phyloP scores from a whole-genome alignment of 2,329 filamentous ascomycete species.

The Fusarium sp. region DNA sequence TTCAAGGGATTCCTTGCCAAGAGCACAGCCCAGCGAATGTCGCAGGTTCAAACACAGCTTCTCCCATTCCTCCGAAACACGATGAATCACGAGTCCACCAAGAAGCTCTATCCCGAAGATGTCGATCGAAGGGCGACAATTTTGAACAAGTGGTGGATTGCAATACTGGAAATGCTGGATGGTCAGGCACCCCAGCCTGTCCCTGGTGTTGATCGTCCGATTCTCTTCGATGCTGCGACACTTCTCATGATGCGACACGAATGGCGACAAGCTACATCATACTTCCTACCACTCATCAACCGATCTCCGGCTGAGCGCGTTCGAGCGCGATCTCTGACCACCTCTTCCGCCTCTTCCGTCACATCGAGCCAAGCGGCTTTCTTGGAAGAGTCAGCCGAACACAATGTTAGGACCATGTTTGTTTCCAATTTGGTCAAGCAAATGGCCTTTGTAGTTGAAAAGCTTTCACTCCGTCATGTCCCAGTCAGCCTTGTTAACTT shows the following conservation, averaged over 20 bases:
- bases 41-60: slow-evolving; percentile 75
- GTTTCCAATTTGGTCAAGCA: slow-evolving; percentile 83
- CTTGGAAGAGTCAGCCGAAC: slow-evolving; percentile 75
- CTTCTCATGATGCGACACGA: slow-evolving; percentile 89
- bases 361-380: slow-evolving; percentile 70
- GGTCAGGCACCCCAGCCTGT: slow-evolving; percentile 74
- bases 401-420: slow-evolving; percentile 90
- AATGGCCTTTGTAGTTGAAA: slow-evolving; percentile 87
- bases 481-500: slow-evolving; percentile 79
- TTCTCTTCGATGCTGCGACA: slow-evolving; percentile 79
- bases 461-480: slow-evolving; percentile 80
- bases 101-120: slow-evolving; percentile 76
- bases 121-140: slow-evolving; percentile 82
- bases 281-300: slow-evolving; percentile 69
- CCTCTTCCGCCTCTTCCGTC: slow-evolving; percentile 67
- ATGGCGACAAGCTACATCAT: slow-evolving; percentile 80
- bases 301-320: slow-evolving; percentile 60
- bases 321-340: slow-evolving; percentile 57
- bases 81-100: slow-evolving; percentile 72
- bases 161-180: slow-evolving; percentile 82
- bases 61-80: slow-evolving; percentile 81
- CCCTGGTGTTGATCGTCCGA: slow-evolving; percentile 83
- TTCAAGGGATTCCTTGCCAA: slow-evolving; percentile 73
- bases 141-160: slow-evolving; percentile 91
- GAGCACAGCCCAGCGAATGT: slow-evolving; percentile 76